These are phyloP conservation scores for Pythium apleroticum DNA, from an alignment of 352 stramenopile genomes.

Conservation along the genomic window DNA sequence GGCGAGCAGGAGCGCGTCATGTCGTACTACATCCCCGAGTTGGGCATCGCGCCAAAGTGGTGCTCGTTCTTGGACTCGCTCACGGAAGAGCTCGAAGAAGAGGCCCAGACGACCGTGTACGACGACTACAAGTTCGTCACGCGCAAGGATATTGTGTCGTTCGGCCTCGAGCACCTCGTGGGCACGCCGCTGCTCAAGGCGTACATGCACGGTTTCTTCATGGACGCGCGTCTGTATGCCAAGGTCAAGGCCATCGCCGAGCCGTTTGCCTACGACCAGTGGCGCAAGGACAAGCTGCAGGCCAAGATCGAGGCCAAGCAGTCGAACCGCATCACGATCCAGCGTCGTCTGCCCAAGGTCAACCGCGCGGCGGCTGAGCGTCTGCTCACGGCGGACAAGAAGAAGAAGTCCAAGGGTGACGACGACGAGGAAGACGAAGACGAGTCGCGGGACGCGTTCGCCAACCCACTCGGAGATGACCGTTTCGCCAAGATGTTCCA, in stretches of 20 bases:
- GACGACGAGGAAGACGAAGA: conserved; percentile 29
- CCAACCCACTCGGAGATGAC: conserved; percentile 93
- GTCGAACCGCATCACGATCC: conserved; percentile 88
- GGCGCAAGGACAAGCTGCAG: conserved; percentile 95
- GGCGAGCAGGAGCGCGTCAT: conserved; percentile 97
- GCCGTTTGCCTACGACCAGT: conserved; percentile 98
- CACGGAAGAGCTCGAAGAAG: conserved; percentile 98
- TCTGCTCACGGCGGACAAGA: conserved; percentile 69
- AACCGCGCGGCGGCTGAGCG: conserved; percentile 89
- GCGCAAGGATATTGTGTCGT: conserved; percentile 90
- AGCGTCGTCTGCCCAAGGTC: conserved; percentile 86
- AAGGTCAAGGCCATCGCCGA: conserved; percentile 96
- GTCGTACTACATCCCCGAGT: conserved; percentile 98
- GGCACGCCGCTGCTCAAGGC: conserved; percentile 96
- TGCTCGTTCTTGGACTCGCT: conserved; percentile 99
- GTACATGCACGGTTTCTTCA: conserved; percentile 99
- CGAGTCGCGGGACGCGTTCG: conserved; percentile 34
- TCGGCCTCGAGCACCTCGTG: conserved; percentile 98
- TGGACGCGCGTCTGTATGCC: conserved; percentile 97
- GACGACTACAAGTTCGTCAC: conserved; percentile 99
- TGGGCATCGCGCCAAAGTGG: conserved; percentile 98
- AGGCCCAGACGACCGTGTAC: conserved; percentile 93
- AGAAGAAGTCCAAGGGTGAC: conserved; percentile 58
- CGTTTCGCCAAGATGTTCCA: conserved; percentile 98
- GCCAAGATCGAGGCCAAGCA: conserved; percentile 91